phyloP scores from a whole-genome alignment of 2,329 filamentous ascomycete genomes.

The Emericellopsis atlantica region DNA sequence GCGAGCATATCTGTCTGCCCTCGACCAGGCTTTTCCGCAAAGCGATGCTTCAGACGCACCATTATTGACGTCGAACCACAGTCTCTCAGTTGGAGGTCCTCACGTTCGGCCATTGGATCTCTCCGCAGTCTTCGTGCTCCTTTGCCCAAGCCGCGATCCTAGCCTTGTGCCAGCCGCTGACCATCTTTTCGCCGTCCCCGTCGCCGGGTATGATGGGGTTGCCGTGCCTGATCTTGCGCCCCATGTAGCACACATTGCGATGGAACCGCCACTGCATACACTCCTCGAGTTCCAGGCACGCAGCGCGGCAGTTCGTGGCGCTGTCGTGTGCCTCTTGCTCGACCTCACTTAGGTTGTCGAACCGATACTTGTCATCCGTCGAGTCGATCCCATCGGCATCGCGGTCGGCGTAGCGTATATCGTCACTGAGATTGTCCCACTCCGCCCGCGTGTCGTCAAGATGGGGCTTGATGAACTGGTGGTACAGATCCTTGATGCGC shows the following conservation, averaged over 20 bases:
- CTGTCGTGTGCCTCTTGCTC: slow-evolving; percentile 28
- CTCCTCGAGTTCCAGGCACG: slow-evolving; percentile 23
- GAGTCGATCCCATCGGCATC: slow-evolving; percentile 18
- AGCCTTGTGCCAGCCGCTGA: slow-evolving; percentile 27
- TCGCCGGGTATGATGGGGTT: slow-evolving; percentile 17
- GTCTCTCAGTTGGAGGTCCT: too few species aligned
- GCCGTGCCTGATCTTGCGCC: slow-evolving; percentile 23
- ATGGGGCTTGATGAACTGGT: slow-evolving; percentile 27
- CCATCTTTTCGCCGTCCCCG: slow-evolving; percentile 12
- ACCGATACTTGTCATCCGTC: slow-evolving; percentile 14
- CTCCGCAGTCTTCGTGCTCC: slow-evolving; percentile 19
- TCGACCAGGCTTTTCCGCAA: too few species aligned
- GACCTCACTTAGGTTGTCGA: slow-evolving; percentile 15
- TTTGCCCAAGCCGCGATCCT: slow-evolving; percentile 27
- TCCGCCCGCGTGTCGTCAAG: slow-evolving; percentile 26
- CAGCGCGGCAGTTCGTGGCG: slow-evolving; percentile 27
- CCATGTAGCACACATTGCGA: slow-evolving; percentile 22
- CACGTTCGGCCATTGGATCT: slow-evolving; percentile 15
- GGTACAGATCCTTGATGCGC: slow-evolving; percentile 33
- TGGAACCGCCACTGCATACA: slow-evolving; percentile 30
- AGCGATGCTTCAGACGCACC: too few species aligned
- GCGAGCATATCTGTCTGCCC: too few species aligned
- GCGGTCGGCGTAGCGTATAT: slow-evolving; percentile 21
- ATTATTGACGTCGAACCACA: too few species aligned
- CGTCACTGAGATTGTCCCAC: slow-evolving; percentile 41